Conservation (phyloP, 176 grass and related monocot species). For the Otatea glauca region DNA sequence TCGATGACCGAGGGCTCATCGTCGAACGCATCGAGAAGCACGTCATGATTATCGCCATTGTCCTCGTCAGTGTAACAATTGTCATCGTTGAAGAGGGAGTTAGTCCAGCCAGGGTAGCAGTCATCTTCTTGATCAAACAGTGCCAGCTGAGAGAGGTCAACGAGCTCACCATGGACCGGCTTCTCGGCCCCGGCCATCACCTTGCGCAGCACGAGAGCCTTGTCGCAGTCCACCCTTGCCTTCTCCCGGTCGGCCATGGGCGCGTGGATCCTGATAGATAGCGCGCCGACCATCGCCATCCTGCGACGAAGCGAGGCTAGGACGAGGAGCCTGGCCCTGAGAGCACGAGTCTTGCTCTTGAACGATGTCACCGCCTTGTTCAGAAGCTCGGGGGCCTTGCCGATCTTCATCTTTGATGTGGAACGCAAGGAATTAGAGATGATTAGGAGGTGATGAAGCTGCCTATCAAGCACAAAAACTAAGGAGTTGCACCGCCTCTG, state of each 20-base stretch:
- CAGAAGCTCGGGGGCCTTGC: slow-evolving; percentile 61
- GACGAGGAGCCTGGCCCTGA: slow-evolving; percentile 62
- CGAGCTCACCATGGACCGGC: background rate
- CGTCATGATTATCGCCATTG: slow-evolving; percentile 24
- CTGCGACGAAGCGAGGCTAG: slow-evolving; percentile 54
- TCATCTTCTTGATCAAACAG: slow-evolving; percentile 30
- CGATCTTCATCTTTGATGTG: slow-evolving; percentile 53
- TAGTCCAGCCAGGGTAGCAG: slow-evolving; percentile 44
- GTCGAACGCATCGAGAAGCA: background rate
- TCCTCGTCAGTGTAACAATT: background rate
- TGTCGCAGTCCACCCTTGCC: background rate
- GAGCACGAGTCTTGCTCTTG: slow-evolving; percentile 56
- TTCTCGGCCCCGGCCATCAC: background rate
- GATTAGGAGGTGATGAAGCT: background rate
- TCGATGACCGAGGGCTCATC: slow-evolving; percentile 62
- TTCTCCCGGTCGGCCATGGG: slow-evolving; percentile 45
- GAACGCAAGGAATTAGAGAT: background rate
- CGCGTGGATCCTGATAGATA: slow-evolving; percentile 67
- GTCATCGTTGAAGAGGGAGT: slow-evolving; percentile 54
- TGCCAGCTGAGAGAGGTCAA: slow-evolving; percentile 40
- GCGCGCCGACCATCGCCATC: slow-evolving; percentile 38
- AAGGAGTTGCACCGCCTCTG: background rate
- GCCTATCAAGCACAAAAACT: slow-evolving; percentile 3
- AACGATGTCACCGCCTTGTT: slow-evolving; percentile 63
- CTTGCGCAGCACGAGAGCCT: slow-evolving; percentile 43